Base-by-base conservation (phyloP, 257 asterid species). In the Eustoma russellianum region DNA sequence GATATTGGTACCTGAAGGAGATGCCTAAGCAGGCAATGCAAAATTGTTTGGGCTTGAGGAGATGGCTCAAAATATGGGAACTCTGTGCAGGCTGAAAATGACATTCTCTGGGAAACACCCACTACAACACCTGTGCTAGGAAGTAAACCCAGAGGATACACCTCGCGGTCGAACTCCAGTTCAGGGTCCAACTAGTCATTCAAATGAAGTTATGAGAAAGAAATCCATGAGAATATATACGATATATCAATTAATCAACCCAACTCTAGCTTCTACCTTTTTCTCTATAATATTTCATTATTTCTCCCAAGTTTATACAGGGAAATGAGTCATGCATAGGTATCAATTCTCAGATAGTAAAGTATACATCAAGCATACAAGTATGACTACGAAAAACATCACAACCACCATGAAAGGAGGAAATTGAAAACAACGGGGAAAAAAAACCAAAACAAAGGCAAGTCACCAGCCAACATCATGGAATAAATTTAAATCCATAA, bases 41-140 rank as follows among this genome's bases (percentile, higher is more conserved):
- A 77, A 69, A 92, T 88, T 66, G 99, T 92, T 71, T 92, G 99
- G 40, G 97, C 97, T 78, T 92, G 99, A 56, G 99, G 97, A 56
- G 93, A 79, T 1, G 97, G 97, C 86, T 92, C 97, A 73, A 88
- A 88, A 81, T 97, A 92, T 48, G 99, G 99, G 74, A 92, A 92
- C 81, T 92, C 99, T 13, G 97, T 88, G 67, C 94, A 83, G 55
- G 97, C 89, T 53, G 97, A 88, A 79, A 88, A 88, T 46, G 99
- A 92, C 94, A 92, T 79, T 81, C 97, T 85, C 79, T 92, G 99
- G 63, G 93, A 85, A 63, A 88, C 97, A 54, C 99, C 99, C 70
- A 92, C 99, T 55, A 92, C 97, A 52, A 92, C 95, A 57, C 99
- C 99, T 33, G 93, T 93, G 65, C 78, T 85, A 45, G 99, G 97